Base-by-base conservation (phyloP, 495 filamentous ascomycete species). In the Chaetomium tenue region DNA sequence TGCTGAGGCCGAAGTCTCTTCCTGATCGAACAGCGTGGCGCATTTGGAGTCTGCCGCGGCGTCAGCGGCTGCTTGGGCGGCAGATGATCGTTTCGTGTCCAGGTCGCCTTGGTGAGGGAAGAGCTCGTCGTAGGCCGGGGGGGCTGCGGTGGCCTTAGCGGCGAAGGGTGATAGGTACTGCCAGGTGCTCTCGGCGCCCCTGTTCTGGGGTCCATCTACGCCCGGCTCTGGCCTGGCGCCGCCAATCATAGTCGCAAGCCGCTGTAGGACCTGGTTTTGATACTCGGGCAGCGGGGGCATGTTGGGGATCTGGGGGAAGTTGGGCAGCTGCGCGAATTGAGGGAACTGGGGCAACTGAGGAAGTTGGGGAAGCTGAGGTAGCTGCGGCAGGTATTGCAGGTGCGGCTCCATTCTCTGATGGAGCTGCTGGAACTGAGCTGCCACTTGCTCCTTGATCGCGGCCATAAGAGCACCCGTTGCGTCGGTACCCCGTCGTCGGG, bases 121-220 rank as follows among this genome's bases (percentile, higher is more conserved):
- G 30, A 95, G 82, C 23, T 92, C 91, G 58, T 92, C 86, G 64
- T 96, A 96, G 5, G 91, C 85, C 39, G 91, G 91, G 7, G 91
- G 91, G 30, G 81, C 79, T 6, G 77, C 68, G 2, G 73, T 48
- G 12, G 57, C 33, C 28, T 76, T 44, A 74, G 72, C 58, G 68
- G 77, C 52, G 77, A 81, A 60, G 73, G 75, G 66, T 75, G 81
- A 75, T 74, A 88, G 77, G 69, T 90, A 87, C 83, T 88, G 91
- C 88, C 90, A 91, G 66, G 82, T 78, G 64, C 80, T 81, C 65
- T 87, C 82, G 5, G 69, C 79, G 39, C 85, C 86, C 60, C 83
- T 84, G 2, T 75, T 71, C 16, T 77, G 77, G 18, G 76, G 58
- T 42, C 66, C 72, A 47, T 77, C 73, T 15, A 74, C 72, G 13